Conservation (phyloP, 2,329 filamentous ascomycete species). For the Microdochium paspali region DNA sequence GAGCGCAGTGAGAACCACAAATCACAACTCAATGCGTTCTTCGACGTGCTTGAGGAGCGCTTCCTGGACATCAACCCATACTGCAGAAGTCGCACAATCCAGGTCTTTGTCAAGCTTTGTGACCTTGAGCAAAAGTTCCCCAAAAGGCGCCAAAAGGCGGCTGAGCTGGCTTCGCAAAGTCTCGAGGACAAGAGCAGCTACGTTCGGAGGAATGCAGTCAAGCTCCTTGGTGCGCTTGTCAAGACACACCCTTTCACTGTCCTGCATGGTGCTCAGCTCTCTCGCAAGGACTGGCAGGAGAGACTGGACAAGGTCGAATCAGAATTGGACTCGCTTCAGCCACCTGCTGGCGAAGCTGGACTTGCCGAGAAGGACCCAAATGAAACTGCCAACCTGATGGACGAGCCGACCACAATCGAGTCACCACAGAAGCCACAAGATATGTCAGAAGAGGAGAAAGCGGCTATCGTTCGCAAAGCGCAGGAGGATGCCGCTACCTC, state of each 20-base stretch:
- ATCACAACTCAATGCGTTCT: slow-evolving; percentile 91
- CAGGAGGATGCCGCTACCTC: slow-evolving; percentile 82
- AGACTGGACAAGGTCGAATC: slow-evolving; percentile 74
- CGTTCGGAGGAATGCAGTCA: slow-evolving; percentile 89
- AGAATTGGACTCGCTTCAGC: slow-evolving; percentile 73
- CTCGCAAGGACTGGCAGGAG: slow-evolving; percentile 75
- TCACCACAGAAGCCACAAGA: slow-evolving; percentile 53
- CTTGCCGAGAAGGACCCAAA: slow-evolving; percentile 61
- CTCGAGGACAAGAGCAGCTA: slow-evolving; percentile 98
- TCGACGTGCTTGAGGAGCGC: slow-evolving; percentile 90
- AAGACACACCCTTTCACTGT: slow-evolving; percentile 91
- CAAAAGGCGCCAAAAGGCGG: slow-evolving; percentile 78
- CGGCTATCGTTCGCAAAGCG: slow-evolving; percentile 65
- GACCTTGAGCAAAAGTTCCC: slow-evolving; percentile 95
- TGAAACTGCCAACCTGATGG: slow-evolving; percentile 65
- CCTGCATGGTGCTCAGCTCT: slow-evolving; percentile 81
- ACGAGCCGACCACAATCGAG: slow-evolving; percentile 78
- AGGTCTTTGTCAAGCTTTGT: slow-evolving; percentile 86
- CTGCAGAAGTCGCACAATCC: slow-evolving; percentile 81
- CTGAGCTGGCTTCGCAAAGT: slow-evolving; percentile 79
- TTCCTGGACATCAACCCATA: slow-evolving; percentile 97
- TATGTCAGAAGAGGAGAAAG: slow-evolving; percentile 73
- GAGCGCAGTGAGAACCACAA: slow-evolving; percentile 90
- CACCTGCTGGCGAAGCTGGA: slow-evolving; percentile 63
- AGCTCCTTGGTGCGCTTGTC: slow-evolving; percentile 77